Conservation (phyloP, 805 yeast species). For the Metschnikowia arizonensis region DNA sequence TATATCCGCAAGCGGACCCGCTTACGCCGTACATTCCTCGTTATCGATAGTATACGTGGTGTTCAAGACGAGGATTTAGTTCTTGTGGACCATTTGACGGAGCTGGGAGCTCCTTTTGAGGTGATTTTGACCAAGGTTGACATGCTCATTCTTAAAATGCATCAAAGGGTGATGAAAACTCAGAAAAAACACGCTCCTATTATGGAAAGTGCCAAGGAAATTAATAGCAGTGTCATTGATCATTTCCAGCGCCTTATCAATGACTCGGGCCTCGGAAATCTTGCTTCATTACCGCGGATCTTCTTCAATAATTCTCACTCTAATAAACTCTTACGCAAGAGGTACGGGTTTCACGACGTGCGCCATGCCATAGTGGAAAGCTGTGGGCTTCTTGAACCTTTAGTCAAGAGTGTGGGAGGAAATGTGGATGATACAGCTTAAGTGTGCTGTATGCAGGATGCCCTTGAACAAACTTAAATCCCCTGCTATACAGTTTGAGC, state of each 20-base stretch:
- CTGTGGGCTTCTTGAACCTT: conserved; percentile 43
- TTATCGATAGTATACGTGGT: conserved; percentile 60
- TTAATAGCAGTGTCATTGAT: conserved; percentile 25
- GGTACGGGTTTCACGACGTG: conserved; percentile 54
- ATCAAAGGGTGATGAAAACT: conserved; percentile 17
- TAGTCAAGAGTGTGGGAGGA: no score
- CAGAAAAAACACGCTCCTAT: conserved; percentile 5
- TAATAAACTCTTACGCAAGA: conserved; percentile 28
- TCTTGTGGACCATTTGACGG: conserved; percentile 48
- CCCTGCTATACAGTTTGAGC: no score
- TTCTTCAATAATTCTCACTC: conserved; percentile 51
- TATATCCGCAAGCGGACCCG: conserved; percentile 55
- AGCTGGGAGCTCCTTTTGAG: conserved; percentile 64
- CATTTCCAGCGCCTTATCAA: conserved; percentile 37
- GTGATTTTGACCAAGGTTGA: conserved; percentile 78
- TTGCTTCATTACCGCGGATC: conserved; percentile 39
- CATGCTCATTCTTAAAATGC: conserved; percentile 32
- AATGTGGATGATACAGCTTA: no score
- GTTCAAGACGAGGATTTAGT: conserved; percentile 52
- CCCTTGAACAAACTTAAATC: no score
- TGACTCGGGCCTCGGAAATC: conserved; percentile 29
- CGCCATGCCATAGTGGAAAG: conserved; percentile 49
- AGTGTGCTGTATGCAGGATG: no score
- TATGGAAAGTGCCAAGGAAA: conserved; percentile 15
- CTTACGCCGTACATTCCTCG: conserved; percentile 54